Evolutionary conservation across 73 alveolate species (phyloP), one percentile per base, ranked within the genome.

Genomic region (Durusdinium trenchii): DNA sequence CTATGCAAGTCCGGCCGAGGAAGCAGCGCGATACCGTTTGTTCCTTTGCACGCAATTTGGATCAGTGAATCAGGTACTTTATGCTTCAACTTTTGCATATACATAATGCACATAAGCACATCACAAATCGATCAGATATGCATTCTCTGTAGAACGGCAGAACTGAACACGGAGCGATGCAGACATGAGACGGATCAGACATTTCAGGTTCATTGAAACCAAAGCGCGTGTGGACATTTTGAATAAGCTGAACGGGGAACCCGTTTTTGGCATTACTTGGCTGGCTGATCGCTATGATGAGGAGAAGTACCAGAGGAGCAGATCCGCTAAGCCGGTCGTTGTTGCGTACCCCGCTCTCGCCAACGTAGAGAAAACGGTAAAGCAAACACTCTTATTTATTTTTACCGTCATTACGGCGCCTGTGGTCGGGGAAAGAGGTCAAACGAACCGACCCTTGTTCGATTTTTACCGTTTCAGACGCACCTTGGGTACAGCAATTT

Each of bases 251-350:
- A 91, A 91, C 60, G 98, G 98, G 5, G 98, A 91, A 30, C 54
- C 87, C 9, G 98, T 78, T 43, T 91, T 91, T 40, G 98, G 98
- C 78, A 91, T 91, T 46, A 91, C 98, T 6, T 91, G 98, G 98
- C 67, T 91, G 98, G 98, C 98, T 0, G 98, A 91, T 61, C 98
- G 98, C 18, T 48, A 47, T 36, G 98, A 91, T 26, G 78, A 69
- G 79, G 98, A 91, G 78, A 91, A 91, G 98, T 91, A 91, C 78
- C 67, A 91, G 98, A 91, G 97, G 97, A 54, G 28, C 6, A 18
- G 54, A 60, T 54, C 9, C 28, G 64, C 9, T 54, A 12, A 9
- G 9, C 64, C 28, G 64, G 20, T 54, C 20, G 28, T 54, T 20
- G 9, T 54, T 54, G 64, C 64, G n/a, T n/a, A n/a, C n/a, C n/a